A percentile compares a stretch with the other conserved stretches of the same genome.
Conservation (phyloP, 2,329 filamentous ascomycete genomes). For the Harringtonia lauricola region DNA sequence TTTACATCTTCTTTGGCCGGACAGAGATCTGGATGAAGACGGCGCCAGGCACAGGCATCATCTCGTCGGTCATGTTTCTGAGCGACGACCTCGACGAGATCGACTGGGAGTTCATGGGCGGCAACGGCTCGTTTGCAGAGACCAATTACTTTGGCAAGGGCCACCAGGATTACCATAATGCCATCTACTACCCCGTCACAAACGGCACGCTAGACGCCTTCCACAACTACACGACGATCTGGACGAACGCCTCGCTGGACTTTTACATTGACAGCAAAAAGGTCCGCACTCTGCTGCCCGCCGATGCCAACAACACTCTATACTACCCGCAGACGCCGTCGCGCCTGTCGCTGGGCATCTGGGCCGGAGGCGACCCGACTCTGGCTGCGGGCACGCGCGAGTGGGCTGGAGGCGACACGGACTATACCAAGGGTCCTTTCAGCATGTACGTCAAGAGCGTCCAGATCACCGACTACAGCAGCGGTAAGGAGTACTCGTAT, state of each 20-base stretch:
- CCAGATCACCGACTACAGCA: constrained; percentile 22
- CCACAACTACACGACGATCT: constrained; percentile 68
- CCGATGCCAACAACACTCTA: constrained; percentile 48
- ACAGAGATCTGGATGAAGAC: constrained; percentile 72
- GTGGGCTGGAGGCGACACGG: constrained; percentile 46
- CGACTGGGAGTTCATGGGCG: constrained; percentile 75
- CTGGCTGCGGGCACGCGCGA: constrained; percentile 39
- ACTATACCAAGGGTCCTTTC: constrained; percentile 46
- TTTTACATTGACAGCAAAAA: constrained; percentile 60
- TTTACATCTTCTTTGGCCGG: constrained; percentile 79
- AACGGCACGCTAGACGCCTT: constrained; percentile 46
- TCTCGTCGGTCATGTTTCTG: constrained; percentile 73
- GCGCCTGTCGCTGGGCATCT: constrained; percentile 57
- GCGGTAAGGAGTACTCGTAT: constrained; percentile 18
- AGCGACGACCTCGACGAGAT: constrained; percentile 81
- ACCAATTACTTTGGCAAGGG: constrained; percentile 78
- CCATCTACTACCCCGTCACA: constrained; percentile 43
- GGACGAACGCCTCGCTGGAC: constrained; percentile 55
- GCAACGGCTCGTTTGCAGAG: constrained; percentile 49
- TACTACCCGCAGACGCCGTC: constrained; percentile 70
- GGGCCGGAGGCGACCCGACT: constrained; percentile 48
- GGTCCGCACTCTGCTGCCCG: constrained; percentile 51
- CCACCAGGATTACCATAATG: constrained; percentile 35
- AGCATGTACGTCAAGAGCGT: constrained; percentile 49
- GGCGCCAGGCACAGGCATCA: constrained; percentile 61